phyloP scores from a whole-genome alignment of 441 rosid species.

The Gossypium trilobum region DNA sequence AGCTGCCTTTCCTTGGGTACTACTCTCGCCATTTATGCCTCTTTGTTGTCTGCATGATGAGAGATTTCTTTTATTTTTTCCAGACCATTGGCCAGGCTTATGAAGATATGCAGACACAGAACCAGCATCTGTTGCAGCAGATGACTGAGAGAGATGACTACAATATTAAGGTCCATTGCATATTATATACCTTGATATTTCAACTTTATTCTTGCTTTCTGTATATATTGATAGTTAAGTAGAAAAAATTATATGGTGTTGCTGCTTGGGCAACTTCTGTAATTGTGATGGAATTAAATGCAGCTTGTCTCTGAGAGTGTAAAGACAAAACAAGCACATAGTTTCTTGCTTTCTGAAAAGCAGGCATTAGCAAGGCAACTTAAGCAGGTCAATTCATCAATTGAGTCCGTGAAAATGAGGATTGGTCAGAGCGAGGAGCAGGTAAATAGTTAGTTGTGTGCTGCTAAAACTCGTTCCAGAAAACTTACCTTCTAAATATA shows the following conservation, averaged over 20 bases:
- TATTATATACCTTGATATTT: conserved; percentile 1
- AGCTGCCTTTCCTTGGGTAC: neutral
- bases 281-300: conserved; percentile 20
- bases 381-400: conserved; percentile 52
- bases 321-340: conserved; percentile 73
- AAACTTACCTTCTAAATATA: neutral
- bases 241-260: conserved; percentile 8
- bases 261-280: conserved; percentile 12
- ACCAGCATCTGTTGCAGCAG: conserved; percentile 79
- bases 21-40: neutral
- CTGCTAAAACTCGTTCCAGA: neutral
- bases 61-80: conserved; percentile 1
- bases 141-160: conserved; percentile 84
- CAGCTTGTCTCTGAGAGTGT: conserved; percentile 99
- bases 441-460: conserved; percentile 28
- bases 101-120: conserved; percentile 95
- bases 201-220: neutral
- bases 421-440: conserved; percentile 64
- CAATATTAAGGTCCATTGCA: conserved; percentile 67
- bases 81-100: conserved; percentile 97
- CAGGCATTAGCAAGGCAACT: conserved; percentile 70
- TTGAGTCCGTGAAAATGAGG: conserved; percentile 53
- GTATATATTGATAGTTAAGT: neutral
- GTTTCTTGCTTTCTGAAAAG: conserved; percentile 63
- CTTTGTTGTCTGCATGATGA: neutral